These are phyloP conservation scores for Corylus avellana DNA, from an alignment of 306 rosid genomes.

Conservation along the genomic window DNA sequence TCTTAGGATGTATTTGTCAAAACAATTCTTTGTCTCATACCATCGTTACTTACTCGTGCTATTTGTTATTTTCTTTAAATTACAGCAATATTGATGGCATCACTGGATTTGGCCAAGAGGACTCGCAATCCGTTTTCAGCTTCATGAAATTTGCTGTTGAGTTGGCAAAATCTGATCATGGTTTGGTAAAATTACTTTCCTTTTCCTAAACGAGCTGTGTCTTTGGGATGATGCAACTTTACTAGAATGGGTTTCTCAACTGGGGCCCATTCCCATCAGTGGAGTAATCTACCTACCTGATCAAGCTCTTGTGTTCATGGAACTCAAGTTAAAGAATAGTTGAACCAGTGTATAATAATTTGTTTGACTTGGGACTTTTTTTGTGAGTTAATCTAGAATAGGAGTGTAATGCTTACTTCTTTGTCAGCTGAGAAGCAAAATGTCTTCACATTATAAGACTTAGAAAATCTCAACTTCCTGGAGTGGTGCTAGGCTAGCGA, in stretches of 20 bases:
- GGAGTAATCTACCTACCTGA: background rate
- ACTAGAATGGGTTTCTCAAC: conserved; percentile 1
- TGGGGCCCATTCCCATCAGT: conserved; percentile 16
- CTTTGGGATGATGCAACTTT: conserved; percentile 1
- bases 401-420: background rate
- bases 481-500: background rate
- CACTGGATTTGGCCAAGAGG: conserved; percentile 72
- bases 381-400: background rate
- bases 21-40: conserved; percentile 1
- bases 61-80: conserved; percentile 29
- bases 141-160: conserved; percentile 71
- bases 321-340: background rate
- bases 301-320: conserved; percentile 12
- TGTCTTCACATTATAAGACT: background rate
- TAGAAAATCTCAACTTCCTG: background rate
- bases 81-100: conserved; percentile 84
- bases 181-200: conserved; percentile 47
- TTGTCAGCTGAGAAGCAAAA: background rate
- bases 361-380: background rate
- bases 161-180: conserved; percentile 54
- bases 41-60: conserved; percentile 23
- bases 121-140: conserved; percentile 51
- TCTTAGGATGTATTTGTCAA: background rate
- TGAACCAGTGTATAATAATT: background rate
- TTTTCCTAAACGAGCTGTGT: conserved; percentile 5